Conservation (phyloP, 176 grass and related monocot species). For the Pontederia crassipes region DNA sequence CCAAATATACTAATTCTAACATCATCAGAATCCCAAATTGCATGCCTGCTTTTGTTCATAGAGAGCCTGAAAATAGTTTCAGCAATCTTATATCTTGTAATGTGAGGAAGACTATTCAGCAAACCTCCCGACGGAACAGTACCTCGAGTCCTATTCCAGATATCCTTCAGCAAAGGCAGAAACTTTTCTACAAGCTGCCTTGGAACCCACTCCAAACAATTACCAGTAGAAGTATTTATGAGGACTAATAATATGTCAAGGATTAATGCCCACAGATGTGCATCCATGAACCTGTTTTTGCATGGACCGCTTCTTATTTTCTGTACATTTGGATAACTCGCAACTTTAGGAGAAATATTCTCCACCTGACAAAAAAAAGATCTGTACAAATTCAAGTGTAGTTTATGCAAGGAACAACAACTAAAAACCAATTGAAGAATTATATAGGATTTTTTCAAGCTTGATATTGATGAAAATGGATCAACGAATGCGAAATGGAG, state of each 20-base stretch:
- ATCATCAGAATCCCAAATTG: constrained; percentile 18
- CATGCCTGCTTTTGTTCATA: constrained; percentile 23
- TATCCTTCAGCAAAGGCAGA: constrained; percentile 33
- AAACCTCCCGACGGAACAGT: neutral
- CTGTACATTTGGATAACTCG: neutral
- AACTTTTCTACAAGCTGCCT: constrained; percentile 25
- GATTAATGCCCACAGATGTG: constrained; percentile 4
- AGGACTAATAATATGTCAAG: constrained; percentile 19
- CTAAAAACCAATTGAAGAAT: neutral
- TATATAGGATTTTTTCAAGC: too few relatives aligned
- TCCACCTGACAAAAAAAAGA: constrained; percentile 18
- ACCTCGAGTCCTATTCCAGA: constrained; percentile 24
- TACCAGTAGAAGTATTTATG: constrained; percentile 39
- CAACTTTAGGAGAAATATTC: neutral
- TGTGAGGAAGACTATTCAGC: constrained; percentile 14
- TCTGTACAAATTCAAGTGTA: constrained; percentile 2
- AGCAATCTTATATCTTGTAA: constrained; percentile 34
- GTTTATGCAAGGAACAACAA: neutral
- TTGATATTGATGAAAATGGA: too few relatives aligned
- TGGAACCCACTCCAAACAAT: constrained; percentile 17
- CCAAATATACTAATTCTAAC: constrained; percentile 42
- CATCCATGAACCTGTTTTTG: neutral
- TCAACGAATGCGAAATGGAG: too few relatives aligned
- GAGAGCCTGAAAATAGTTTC: constrained; percentile 84
- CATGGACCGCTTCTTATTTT: neutral